phyloP scores from a whole-genome alignment of 164 flowering plant genomes.

The Taxillus chinensis region DNA sequence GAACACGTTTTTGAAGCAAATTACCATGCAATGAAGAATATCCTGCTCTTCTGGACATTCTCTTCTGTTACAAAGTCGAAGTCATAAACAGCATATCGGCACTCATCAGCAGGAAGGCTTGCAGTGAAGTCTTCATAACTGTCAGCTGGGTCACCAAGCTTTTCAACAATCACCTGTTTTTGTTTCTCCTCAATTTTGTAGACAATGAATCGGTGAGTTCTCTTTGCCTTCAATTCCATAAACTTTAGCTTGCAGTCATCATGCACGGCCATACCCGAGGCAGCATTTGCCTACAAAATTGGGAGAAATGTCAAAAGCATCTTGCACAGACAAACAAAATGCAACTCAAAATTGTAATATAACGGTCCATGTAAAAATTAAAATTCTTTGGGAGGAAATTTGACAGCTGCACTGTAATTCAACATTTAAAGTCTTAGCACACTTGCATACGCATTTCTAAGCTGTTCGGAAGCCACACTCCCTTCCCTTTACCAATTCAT shows the following conservation, averaged over 20 bases:
- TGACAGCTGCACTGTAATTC: no score
- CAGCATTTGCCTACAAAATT: constrained; percentile 16
- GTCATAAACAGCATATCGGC: constrained; percentile 25
- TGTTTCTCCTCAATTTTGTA: constrained; percentile 23
- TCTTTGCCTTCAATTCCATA: constrained; percentile 23
- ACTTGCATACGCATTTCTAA: no score
- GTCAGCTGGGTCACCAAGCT: constrained; percentile 20
- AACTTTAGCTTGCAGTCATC: constrained; percentile 28
- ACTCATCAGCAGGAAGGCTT: constrained; percentile 21
- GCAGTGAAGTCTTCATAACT: constrained; percentile 21
- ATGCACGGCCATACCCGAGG: constrained; percentile 26
- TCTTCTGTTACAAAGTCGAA: constrained; percentile 22
- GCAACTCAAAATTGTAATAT: no score
- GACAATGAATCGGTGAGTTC: constrained; percentile 24
- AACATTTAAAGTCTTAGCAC: no score
- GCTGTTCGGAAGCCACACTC: no score
- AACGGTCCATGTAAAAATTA: no score
- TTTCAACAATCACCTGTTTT: constrained; percentile 24
- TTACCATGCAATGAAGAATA: constrained; percentile 21
- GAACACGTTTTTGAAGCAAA: no score
- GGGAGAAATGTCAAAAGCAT: no score
- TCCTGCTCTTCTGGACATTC: constrained; percentile 17
- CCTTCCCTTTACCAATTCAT: no score
- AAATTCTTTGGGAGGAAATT: no score
- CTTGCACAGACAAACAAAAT: no score